Base-by-base conservation (phyloP, 768 basidiomycete genomes). In the Cyathus striatus region DNA sequence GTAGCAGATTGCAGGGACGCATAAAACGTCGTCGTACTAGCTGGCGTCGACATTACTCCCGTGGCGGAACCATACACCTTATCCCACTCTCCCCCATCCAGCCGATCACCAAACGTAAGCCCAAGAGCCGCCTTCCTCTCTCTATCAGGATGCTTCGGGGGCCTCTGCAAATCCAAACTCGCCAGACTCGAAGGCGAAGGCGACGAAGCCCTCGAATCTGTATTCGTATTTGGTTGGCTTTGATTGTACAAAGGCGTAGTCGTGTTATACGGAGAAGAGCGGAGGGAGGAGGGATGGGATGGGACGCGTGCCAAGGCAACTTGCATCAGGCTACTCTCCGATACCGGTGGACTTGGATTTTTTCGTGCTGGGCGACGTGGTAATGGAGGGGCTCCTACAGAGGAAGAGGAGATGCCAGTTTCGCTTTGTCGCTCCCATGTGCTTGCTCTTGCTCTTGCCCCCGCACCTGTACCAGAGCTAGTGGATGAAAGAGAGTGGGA, bases 141-240 rank as follows among this genome's bases (percentile, higher is more conserved):
- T 33, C 56, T 53, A 26, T 14, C 18, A 13, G 3, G 12, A 16
- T 23, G 39, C n/a, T 4, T 18, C 22, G 14, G 14, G 18, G 13
- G 39, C 9, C 12, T 12, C 3, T 21, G 10, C 17, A 23, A 4
- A 9, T 23, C n/a, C 4, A 22, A 7, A 17, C 25, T 17, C 25
- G 4, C 25, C 13, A 30, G 3, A 69, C 50, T 73, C 72, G 26
- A 73, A 57, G 1, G 74, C 75, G 48, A 59, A 69, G 5, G 62
- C 54, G 27, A n/a, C n/a, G n/a, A n/a, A n/a, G n/a, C n/a, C n/a
- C n/a, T n/a, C n/a, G n/a, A n/a, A n/a, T n/a, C n/a, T n/a, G n/a
- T n/a, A n/a, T n/a, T n/a, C n/a, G n/a, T n/a, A n/a, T n/a, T n/a
- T n/a, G n/a, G n/a, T n/a, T n/a, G n/a, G n/a, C n/a, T n/a, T n/a